Evolutionary conservation across 352 stramenopile genomes (phyloP).

Genomic region (Phytophthora crassamura): DNA sequence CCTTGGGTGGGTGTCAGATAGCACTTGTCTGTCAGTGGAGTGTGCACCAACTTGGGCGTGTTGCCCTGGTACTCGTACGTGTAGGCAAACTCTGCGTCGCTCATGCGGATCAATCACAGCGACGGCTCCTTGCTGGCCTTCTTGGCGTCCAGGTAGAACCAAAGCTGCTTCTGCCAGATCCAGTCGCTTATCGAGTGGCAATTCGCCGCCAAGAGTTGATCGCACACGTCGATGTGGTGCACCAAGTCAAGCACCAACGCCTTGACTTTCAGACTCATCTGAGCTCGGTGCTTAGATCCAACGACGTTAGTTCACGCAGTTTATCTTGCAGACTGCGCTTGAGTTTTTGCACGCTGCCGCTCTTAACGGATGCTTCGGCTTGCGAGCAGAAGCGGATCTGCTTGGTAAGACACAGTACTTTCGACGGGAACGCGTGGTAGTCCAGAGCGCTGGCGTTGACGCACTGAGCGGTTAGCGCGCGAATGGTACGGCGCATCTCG

Average conservation of each 20-base stretch:
- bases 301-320: conserved; percentile 70
- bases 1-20: conserved; percentile 95
- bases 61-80: conserved; percentile 97
- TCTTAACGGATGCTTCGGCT: conserved; percentile 86
- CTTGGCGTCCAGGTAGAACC: conserved; percentile 87
- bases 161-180: conserved; percentile 95
- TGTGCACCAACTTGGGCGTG: conserved; percentile 93
- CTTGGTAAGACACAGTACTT: conserved; percentile 93
- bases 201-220: conserved; percentile 80
- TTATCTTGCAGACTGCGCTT: conserved; percentile 75
- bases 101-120: conserved; percentile 69
- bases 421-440: conserved; percentile 90
- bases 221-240: conserved; percentile 95
- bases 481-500: conserved; percentile 92
- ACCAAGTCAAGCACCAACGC: conserved; percentile 95
- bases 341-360: conserved; percentile 69
- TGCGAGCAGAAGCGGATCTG: conserved; percentile 93
- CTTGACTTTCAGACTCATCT: conserved; percentile 95
- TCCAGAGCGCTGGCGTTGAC: conserved; percentile 79
- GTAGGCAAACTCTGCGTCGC: conserved; percentile 88
- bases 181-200: conserved; percentile 75
- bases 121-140: conserved; percentile 33
- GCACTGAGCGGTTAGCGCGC: conserved; percentile 77
- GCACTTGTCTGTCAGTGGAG: conserved; percentile 94
- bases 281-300: conserved; percentile 89